Evolutionary conservation across 345 rosid species (phyloP).

Genomic region (Citrus trifoliata): DNA sequence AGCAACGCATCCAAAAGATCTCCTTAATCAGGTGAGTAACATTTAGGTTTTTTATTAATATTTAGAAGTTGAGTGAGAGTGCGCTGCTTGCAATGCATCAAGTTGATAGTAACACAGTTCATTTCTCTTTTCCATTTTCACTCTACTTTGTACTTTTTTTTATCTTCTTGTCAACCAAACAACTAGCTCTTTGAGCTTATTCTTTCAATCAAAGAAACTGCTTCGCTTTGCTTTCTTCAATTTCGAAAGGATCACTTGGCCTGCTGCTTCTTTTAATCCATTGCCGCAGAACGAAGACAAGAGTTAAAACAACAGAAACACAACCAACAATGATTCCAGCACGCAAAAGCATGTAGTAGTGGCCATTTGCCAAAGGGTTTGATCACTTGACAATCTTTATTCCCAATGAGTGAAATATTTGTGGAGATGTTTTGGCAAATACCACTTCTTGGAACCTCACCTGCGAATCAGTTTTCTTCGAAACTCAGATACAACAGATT

Average conservation of each 20-base stretch:
- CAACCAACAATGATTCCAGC: slow-evolving; percentile 43
- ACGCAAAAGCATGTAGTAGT: slow-evolving; percentile 45
- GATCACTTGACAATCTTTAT: slow-evolving; percentile 47
- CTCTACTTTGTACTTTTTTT: too few species aligned
- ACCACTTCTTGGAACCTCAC: slow-evolving; percentile 59
- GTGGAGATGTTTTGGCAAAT: slow-evolving; percentile 52
- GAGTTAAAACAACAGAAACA: slow-evolving; percentile 25
- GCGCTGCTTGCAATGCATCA: too few species aligned
- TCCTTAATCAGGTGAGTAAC: too few species aligned
- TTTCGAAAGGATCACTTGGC: slow-evolving; percentile 36
- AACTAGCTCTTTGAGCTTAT: too few species aligned
- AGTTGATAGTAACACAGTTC: too few species aligned
- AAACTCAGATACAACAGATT: slow-evolving; percentile 46
- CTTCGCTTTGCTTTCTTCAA: slow-evolving; percentile 30
- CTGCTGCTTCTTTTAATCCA: slow-evolving; percentile 36
- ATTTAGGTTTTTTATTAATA: too few species aligned
- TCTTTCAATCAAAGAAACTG: slow-evolving; percentile 30
- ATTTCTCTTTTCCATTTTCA: too few species aligned
- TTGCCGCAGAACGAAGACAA: slow-evolving; percentile 37
- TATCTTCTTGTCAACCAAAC: too few species aligned
- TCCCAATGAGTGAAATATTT: slow-evolving; percentile 41
- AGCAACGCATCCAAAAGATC: too few species aligned
- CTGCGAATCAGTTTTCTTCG: slow-evolving; percentile 55
- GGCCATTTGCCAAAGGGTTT: slow-evolving; percentile 26
- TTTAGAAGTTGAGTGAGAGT: too few species aligned